A percentile compares a stretch with the other conserved stretches of the same genome.
phyloP scores from a whole-genome alignment of 768 basidiomycete species.

The Leccinum longicurvipes region DNA sequence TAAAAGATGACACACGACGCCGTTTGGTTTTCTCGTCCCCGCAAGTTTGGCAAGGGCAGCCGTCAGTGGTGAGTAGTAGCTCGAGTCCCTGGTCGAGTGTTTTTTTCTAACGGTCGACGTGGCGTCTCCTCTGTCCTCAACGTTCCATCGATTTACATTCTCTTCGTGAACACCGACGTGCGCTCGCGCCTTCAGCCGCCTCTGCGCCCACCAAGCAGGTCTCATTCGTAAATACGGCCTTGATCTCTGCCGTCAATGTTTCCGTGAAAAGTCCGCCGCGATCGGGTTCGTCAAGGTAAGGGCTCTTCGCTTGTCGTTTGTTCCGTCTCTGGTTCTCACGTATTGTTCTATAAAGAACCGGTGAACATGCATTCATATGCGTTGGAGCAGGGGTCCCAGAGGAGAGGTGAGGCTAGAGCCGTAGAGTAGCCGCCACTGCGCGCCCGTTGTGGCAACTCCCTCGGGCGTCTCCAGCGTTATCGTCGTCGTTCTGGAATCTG shows the following conservation, averaged over 20 bases:
- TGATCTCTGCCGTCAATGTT: constrained; percentile 97
- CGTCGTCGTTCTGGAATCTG: too few relatives aligned
- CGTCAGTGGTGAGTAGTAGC: constrained; percentile 76
- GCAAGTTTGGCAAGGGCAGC: constrained; percentile 93
- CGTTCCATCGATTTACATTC: not conserved
- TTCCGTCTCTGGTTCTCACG: not conserved
- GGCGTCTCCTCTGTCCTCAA: not conserved
- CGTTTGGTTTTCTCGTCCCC: constrained; percentile 95
- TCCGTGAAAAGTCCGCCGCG: constrained; percentile 91
- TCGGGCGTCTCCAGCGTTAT: too few relatives aligned
- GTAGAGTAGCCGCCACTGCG: too few relatives aligned
- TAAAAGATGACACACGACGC: constrained; percentile 99
- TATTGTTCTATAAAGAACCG: constrained; percentile 35
- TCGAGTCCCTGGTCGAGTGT: not conserved
- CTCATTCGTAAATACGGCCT: constrained; percentile 96
- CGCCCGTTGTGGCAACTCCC: too few relatives aligned
- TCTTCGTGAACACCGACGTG: not conserved
- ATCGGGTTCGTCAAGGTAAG: constrained; percentile 94
- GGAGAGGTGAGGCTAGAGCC: too few relatives aligned
- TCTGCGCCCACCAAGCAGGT: constrained; percentile 96
- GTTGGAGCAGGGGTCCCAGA: too few relatives aligned
- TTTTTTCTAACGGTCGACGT: not conserved
- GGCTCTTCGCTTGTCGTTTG: not conserved
- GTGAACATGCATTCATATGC: constrained; percentile 34
- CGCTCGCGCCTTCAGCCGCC: constrained; percentile 55